Evolutionary conservation across 2,329 filamentous ascomycete species (phyloP).

Genomic region (Pestalotiopsis sp.): DNA sequence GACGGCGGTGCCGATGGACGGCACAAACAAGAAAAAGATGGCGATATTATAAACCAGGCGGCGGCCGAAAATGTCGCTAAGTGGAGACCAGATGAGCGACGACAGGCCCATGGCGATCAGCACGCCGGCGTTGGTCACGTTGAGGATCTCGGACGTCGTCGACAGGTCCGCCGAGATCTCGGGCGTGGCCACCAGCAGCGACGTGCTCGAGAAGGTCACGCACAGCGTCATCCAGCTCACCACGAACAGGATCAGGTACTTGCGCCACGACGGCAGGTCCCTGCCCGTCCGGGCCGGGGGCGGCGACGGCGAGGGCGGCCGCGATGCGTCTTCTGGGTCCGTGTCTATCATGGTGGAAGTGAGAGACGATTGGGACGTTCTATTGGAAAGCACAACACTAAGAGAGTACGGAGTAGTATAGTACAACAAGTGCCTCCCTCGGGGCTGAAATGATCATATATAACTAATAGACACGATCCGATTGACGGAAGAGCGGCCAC

Average conservation of each 20-base stretch:
- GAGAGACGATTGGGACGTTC: not conserved
- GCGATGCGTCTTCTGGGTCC: not conserved
- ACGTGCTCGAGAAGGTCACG: slow-evolving; percentile 12
- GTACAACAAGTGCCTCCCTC: not conserved
- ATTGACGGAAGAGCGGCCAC: not conserved
- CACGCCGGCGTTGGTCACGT: slow-evolving; percentile 38
- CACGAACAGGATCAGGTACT: slow-evolving; percentile 20
- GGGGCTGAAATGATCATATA: not conserved
- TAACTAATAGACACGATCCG: not conserved
- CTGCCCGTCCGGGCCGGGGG: not conserved
- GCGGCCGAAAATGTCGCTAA: slow-evolving; percentile 32
- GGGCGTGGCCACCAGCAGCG: slow-evolving; percentile 4
- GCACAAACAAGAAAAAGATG: slow-evolving; percentile 33
- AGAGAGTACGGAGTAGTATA: not conserved
- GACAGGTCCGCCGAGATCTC: slow-evolving; percentile 10
- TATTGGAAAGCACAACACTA: not conserved
- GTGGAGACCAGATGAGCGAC: slow-evolving; percentile 36
- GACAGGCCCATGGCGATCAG: slow-evolving; percentile 40
- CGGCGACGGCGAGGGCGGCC: not conserved
- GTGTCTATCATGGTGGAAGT: not conserved
- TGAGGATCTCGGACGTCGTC: slow-evolving; percentile 29
- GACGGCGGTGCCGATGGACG: slow-evolving; percentile 33
- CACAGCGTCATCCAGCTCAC: slow-evolving; percentile 25
- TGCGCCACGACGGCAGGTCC: slow-evolving; percentile 19
- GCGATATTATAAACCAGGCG: slow-evolving; percentile 34